Evolutionary conservation across 257 asterid genomes (phyloP), one percentile per base, ranked within the genome.

Genomic region (Solanum phureja): DNA sequence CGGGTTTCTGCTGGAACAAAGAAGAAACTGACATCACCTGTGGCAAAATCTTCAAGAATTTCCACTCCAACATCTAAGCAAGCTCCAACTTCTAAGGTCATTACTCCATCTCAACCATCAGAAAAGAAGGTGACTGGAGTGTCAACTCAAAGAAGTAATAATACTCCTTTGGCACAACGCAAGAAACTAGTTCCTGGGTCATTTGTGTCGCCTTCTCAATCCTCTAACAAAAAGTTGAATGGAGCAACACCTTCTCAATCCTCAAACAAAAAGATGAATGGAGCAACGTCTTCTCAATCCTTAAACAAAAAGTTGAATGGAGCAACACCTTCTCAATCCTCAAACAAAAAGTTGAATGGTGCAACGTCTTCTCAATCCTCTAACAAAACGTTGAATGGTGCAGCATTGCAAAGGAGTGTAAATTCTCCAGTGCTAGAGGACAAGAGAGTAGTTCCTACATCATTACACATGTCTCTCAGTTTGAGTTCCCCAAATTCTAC

Each of bases 391-490:
- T 35, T 74, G 29, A 37, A 5, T 23, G 52, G 29, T 33, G 88
- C 92, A 6, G 89, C 90, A 49, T 64, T 90, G 60, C 91, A 87
- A 1, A 94, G 87, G 86, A 86, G 92, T 87, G 92, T 87, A 88
- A 88, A 52, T 88, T 49, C 90, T 89, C 87, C 49, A 29, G 86
- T 44, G 69, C 88, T 87, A 83, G 91, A 91, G 88, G 90, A 88
- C 91, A 94, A 89, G 93, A 92, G 89, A 88, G 87, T 86, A 62
- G 87, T 91, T 87, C 94, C 95, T 6, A 90, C 94, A 37, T 93
- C 98, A 72, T 87, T 96, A 89, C 98, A 96, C 91, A 94, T 93
- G 99, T 95, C 99, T 85, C 94, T 94, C 72, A 95, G 91, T 89
- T 91, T 94, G 95, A 95, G 94, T 69, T 92, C 95, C 5, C 72